Evolutionary conservation across 2,329 filamentous ascomycete genomes (phyloP).

Genomic region (Aspergillus viridinutans): DNA sequence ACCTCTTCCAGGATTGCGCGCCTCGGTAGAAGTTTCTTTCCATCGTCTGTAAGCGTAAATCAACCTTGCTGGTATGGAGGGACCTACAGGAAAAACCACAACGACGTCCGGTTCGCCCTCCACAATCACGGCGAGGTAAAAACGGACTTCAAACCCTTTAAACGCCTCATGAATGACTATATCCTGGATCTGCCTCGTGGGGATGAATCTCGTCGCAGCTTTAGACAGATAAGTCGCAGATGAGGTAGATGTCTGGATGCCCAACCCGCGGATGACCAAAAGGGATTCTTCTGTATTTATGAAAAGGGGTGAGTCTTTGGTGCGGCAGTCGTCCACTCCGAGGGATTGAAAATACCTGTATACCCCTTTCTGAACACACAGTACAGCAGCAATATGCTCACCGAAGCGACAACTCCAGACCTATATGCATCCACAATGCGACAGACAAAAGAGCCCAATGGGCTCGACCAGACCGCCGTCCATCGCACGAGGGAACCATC

Average conservation of each 20-base stretch:
- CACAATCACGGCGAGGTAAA: slow-evolving; percentile 85
- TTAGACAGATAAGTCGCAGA: slow-evolving; percentile 63
- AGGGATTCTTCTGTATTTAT: slow-evolving; percentile 67
- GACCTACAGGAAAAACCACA: slow-evolving; percentile 80
- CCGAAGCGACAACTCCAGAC: slow-evolving; percentile 40
- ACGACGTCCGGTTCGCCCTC: slow-evolving; percentile 83
- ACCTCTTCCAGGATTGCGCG: slow-evolving; percentile 76
- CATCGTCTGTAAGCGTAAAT: neutral
- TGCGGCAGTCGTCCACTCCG: slow-evolving; percentile 11
- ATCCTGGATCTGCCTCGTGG: slow-evolving; percentile 86
- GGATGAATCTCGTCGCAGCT: slow-evolving; percentile 70
- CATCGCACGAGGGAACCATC: slow-evolving; percentile 26
- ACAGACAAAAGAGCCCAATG: slow-evolving; percentile 28
- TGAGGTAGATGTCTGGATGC: slow-evolving; percentile 79
- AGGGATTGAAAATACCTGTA: slow-evolving; percentile 41
- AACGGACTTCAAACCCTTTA: slow-evolving; percentile 81
- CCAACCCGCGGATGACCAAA: slow-evolving; percentile 80
- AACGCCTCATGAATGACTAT: slow-evolving; percentile 95
- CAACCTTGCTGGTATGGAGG: neutral
- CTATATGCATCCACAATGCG: slow-evolving; percentile 36
- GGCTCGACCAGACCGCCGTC: slow-evolving; percentile 31
- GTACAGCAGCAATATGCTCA: slow-evolving; percentile 40
- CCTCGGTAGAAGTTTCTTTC: slow-evolving; percentile 63
- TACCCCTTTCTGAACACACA: slow-evolving; percentile 47
- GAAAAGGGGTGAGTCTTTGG: slow-evolving; percentile 6